Evolutionary conservation across 2,329 filamentous ascomycete genomes (phyloP), one percentile per base, ranked within the genome.

Genomic region (Ophiosphaerella korrae): DNA sequence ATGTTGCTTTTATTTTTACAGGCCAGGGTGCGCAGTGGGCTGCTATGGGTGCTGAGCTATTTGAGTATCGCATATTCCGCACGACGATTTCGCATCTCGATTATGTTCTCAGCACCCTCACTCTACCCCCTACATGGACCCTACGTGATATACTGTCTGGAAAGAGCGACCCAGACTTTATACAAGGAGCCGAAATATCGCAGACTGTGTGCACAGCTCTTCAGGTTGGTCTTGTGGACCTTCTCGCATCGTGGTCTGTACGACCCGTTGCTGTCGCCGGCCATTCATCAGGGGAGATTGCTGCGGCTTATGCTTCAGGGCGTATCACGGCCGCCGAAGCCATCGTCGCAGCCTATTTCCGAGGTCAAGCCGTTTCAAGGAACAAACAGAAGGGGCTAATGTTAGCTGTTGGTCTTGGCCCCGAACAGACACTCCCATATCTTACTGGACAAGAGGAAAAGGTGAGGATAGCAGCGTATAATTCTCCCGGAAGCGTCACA

Each of bases 21-120:
- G 66, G 65, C 2, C 66, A 70, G 46, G 65, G 65, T 18, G 64
- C 64, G 2, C 66, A 70, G 33, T 70, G 60, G 59, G 16, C 18
- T 8, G 32, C 16, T 13, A 69, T 71, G 63, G 65, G 57, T 7
- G 34, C 42, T 0, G 52, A 60, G 24, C 51, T 68, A 2, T 45
- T 63, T 6, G 11, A 8, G 5, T 24, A 9, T 44, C 46, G 11
- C 36, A 2, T 16, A 41, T 62, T 60, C 44, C 31, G 35, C 3
- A 13, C 18, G 2, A 31, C 34, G 5, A 42, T 65, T 9, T 7
- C 32, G 3, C 32, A 50, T 2, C 41, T 29, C 1, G 54, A 57
- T 21, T 3, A 26, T 11, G 11, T 43, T 9, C 36, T 57, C 5
- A 13, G 1, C 5, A 9, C 12, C 9, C 38, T 56, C 1, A 18